These are phyloP conservation scores for Colletotrichum sp. DNA, from an alignment of 2,329 filamentous ascomycete genomes.

Conservation along the genomic window DNA sequence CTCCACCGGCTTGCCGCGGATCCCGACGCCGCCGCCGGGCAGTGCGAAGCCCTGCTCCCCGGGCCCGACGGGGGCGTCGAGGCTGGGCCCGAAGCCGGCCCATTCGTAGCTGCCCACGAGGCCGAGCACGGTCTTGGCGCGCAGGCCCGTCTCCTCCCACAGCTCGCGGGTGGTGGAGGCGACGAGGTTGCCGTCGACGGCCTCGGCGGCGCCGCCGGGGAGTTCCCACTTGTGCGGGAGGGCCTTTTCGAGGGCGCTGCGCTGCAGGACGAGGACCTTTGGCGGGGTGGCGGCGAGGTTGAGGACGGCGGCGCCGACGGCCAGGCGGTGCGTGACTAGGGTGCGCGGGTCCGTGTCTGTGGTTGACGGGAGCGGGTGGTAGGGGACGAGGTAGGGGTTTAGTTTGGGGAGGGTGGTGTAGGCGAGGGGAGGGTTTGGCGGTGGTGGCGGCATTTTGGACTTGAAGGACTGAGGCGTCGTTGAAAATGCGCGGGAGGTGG, in stretches of 20 bases:
- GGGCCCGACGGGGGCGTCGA: slow-evolving; percentile 3
- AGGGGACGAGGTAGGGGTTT: slow-evolving; percentile 2
- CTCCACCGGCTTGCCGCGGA: neutral
- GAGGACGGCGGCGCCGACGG: slow-evolving; percentile 19
- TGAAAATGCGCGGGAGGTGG: neutral
- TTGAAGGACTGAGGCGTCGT: neutral
- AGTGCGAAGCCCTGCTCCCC: slow-evolving; percentile 15
- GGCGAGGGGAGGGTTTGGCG: slow-evolving; percentile 9
- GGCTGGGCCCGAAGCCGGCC: slow-evolving; percentile 5
- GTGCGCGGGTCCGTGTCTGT: neutral
- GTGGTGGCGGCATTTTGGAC: slow-evolving; percentile 14
- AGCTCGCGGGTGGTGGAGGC: slow-evolving; percentile 52
- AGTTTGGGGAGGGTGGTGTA: slow-evolving; percentile 10
- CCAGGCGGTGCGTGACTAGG: slow-evolving; percentile 4
- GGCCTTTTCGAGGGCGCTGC: slow-evolving; percentile 38
- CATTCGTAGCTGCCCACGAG: slow-evolving; percentile 34
- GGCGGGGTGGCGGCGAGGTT: slow-evolving; percentile 8
- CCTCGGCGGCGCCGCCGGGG: slow-evolving; percentile 46
- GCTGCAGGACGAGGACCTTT: slow-evolving; percentile 45
- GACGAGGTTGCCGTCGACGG: slow-evolving; percentile 47
- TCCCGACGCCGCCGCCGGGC: neutral
- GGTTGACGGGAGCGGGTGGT: neutral
- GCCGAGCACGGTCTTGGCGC: slow-evolving; percentile 42
- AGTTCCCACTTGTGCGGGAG: slow-evolving; percentile 49
- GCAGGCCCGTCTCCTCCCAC: slow-evolving; percentile 54